A percentile compares a stretch with the other conserved stretches of the same genome.
phyloP scores from a whole-genome alignment of 148 eudicot species.

The Silene latifolia region DNA sequence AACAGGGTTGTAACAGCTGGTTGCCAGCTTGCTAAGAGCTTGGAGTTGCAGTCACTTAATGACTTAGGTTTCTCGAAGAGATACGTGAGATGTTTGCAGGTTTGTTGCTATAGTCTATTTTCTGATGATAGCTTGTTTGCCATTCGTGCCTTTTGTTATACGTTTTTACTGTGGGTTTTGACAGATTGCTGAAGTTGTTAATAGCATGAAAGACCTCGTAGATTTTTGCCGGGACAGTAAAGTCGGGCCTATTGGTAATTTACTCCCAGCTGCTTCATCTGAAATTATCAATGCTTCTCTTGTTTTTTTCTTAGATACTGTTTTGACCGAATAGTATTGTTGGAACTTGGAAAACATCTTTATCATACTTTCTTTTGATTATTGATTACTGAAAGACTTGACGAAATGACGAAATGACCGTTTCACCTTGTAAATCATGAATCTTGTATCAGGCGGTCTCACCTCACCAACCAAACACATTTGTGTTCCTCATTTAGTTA shows the following conservation, averaged over 20 bases:
- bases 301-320: not conserved
- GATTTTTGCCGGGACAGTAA: slow-evolving; percentile 67
- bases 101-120: slow-evolving; percentile 13
- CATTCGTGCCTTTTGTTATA: not conserved
- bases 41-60: slow-evolving; percentile 83
- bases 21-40: slow-evolving; percentile 81
- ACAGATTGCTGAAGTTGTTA: slow-evolving; percentile 97
- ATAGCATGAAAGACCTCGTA: slow-evolving; percentile 89
- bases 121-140: not conserved
- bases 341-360: not conserved
- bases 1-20: slow-evolving; percentile 93
- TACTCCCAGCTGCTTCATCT: slow-evolving; percentile 3
- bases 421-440: too few relatives aligned
- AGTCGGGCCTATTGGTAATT: slow-evolving; percentile 80
- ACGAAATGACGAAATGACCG: too few relatives aligned
- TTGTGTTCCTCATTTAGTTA: too few relatives aligned
- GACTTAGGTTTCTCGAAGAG: slow-evolving; percentile 95
- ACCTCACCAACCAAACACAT: too few relatives aligned
- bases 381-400: too few relatives aligned
- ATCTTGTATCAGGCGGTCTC: too few relatives aligned
- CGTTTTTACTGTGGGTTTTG: not conserved
- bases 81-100: slow-evolving; percentile 97
- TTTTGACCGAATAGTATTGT: not conserved
- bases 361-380: not conserved
- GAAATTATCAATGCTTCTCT: not conserved